phyloP scores from a whole-genome alignment of 495 filamentous ascomycete genomes.

The Chaetomium fimeti region DNA sequence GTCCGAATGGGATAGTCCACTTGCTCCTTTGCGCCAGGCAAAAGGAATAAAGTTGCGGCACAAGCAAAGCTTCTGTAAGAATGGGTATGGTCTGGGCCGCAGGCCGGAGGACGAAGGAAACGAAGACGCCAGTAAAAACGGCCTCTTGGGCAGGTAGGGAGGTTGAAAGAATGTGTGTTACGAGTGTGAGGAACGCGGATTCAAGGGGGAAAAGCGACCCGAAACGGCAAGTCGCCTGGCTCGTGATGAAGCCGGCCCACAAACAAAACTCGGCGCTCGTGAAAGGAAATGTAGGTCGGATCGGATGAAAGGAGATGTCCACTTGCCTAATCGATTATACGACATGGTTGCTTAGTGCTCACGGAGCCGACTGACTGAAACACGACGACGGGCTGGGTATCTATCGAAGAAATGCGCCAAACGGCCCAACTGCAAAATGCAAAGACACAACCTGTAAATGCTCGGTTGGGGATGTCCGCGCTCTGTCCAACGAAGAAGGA shows the following conservation, averaged over 20 bases:
- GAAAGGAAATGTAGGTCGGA: slow-evolving; percentile 12
- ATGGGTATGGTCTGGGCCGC: slow-evolving; percentile 1
- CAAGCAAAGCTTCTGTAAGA: slow-evolving; percentile 15
- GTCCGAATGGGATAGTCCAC: background rate
- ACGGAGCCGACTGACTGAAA: slow-evolving; percentile 17
- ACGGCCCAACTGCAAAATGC: background rate
- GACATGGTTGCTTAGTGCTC: slow-evolving; percentile 49
- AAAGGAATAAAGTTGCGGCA: slow-evolving; percentile 26
- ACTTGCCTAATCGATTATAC: slow-evolving; percentile 73
- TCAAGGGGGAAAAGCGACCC: slow-evolving; percentile 5
- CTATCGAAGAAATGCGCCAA: slow-evolving; percentile 13
- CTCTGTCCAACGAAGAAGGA: background rate
- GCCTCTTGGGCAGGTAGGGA: slow-evolving; percentile 24
- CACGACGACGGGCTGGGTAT: slow-evolving; percentile 13
- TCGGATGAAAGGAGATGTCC: slow-evolving; percentile 20
- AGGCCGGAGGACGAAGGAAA: slow-evolving; percentile 11
- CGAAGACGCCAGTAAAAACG: slow-evolving; percentile 10
- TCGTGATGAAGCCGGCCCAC: slow-evolving; percentile 9
- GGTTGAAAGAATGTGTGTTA: slow-evolving; percentile 19
- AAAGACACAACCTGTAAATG: background rate
- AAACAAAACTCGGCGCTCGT: background rate
- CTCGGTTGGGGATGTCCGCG: too few relatives aligned
- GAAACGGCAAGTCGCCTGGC: slow-evolving; percentile 6
- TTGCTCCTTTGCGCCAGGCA: slow-evolving; percentile 37
- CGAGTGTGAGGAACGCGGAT: slow-evolving; percentile 24